Conservation (phyloP, 805 yeast species). For the Teunomyces panamensis region DNA sequence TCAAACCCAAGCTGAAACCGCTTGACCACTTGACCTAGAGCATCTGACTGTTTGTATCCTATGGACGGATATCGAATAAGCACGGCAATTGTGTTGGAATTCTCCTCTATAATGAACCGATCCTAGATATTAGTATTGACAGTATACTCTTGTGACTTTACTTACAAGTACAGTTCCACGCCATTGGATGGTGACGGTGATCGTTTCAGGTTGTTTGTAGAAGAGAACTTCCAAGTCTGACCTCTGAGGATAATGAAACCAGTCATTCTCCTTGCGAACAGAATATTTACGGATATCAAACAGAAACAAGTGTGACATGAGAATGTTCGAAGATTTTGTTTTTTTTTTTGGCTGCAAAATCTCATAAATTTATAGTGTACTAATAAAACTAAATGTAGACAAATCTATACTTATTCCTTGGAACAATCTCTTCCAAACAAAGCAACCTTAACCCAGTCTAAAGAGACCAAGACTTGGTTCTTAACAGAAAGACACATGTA, state of each 20-base stretch:
- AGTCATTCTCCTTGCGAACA: slow-evolving; percentile 8
- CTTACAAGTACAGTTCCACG: slow-evolving; percentile 19
- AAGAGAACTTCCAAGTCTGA: slow-evolving; percentile 20
- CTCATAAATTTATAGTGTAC: background rate
- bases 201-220: slow-evolving; percentile 4
- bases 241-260: slow-evolving; percentile 34
- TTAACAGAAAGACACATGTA: slow-evolving; percentile 88
- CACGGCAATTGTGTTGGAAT: slow-evolving; percentile 12
- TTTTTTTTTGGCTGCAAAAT: slow-evolving; percentile 5
- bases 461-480: slow-evolving; percentile 79
- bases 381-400: background rate
- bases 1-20: slow-evolving; percentile 29
- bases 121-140: slow-evolving; percentile 13
- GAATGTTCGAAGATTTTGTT: background rate
- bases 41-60: slow-evolving; percentile 24
- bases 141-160: background rate
- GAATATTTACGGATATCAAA: slow-evolving; percentile 7
- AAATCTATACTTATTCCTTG: slow-evolving; percentile 52
- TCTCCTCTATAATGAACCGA: slow-evolving; percentile 5
- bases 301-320: slow-evolving; percentile 2
- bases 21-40: slow-evolving; percentile 16
- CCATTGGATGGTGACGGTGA: slow-evolving; percentile 15
- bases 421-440: slow-evolving; percentile 93
- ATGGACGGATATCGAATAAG: slow-evolving; percentile 24
- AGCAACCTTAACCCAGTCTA: slow-evolving; percentile 87